Base-by-base conservation (phyloP, 345 rosid genomes). In the Aquilaria sinensis region DNA sequence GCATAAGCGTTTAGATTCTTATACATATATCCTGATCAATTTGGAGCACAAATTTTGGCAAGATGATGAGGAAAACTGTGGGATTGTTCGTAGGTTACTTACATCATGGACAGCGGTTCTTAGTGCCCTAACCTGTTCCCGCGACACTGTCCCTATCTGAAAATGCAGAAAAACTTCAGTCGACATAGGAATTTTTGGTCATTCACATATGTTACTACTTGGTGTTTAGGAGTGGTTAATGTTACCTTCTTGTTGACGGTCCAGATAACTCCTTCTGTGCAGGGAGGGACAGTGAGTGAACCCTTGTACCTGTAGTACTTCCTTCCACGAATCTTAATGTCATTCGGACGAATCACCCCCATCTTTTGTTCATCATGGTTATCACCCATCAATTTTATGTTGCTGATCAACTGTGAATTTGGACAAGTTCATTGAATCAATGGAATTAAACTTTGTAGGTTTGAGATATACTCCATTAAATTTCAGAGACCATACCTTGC, bases 281-380 rank as follows among this genome's bases (percentile, higher is more conserved):
- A 92, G 55, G 96, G 96, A 72, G 98, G 92, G 41, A 79, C 73
- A 1, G 98, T 85, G 54, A 92, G 90, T 2, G 98, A 92, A 47
- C 98, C 98, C 33, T 67, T 54, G 63, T 92, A 89, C 67, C 85
- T 83, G 64, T 81, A 89, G 60, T 80, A 81, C 23, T 62, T 73
- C 37, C 62, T 74, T 65, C 92, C 88, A 43, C 71, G 75, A 72
- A 75, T 64, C 65, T 67, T 79, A 7, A 87, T 74, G 8, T 74
- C 65, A 15, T 58, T 63, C 14, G 98, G 92, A 73, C 85, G 78
- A 7, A 85, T 58, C 49, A 60, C 29, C 2, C 98, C 96, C 72
- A 71, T 67, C 10, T 16, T 8, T 61, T 14, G 76, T 57, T 74
- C 75, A 8, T 69, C 49, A 4, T 61, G 37, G 23, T 56, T 2